Evolutionary conservation across 495 filamentous ascomycete genomes (phyloP).

Genomic region (Penicillium goetzii): DNA sequence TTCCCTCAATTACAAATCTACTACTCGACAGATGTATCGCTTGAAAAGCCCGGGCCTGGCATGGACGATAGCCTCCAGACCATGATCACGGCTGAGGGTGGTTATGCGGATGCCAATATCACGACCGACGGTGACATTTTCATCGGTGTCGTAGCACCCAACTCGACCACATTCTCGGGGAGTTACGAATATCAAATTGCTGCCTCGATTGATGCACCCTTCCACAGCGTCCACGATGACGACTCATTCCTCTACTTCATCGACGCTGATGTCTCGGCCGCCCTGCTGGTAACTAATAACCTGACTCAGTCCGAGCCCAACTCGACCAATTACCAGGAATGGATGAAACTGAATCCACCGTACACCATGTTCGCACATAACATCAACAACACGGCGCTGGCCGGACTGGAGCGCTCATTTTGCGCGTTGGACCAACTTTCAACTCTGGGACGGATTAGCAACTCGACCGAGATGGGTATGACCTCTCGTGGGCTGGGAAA

Average conservation of each 20-base stretch:
- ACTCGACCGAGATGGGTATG: constrained; percentile 63
- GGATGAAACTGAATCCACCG: constrained; percentile 63
- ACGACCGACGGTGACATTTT: constrained; percentile 64
- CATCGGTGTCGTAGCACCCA: constrained; percentile 72
- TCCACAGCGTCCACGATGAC: constrained; percentile 59
- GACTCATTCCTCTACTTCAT: constrained; percentile 65
- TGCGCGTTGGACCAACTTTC: constrained; percentile 70
- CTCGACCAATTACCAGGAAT: constrained; percentile 47
- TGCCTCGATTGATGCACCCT: constrained; percentile 76
- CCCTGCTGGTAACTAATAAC: constrained; percentile 76
- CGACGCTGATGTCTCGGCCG: constrained; percentile 77
- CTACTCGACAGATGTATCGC: constrained; percentile 66
- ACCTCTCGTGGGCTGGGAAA: constrained; percentile 64
- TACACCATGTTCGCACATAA: constrained; percentile 82
- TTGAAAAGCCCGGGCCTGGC: constrained; percentile 69
- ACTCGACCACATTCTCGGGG: constrained; percentile 58
- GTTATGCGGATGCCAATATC: constrained; percentile 54
- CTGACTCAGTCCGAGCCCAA: constrained; percentile 55
- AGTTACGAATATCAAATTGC: constrained; percentile 78
- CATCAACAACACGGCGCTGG: constrained; percentile 56
- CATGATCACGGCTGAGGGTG: constrained; percentile 52
- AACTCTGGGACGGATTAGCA: constrained; percentile 60
- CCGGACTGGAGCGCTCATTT: constrained; percentile 72
- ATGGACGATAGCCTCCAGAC: constrained; percentile 47
- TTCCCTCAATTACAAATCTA: constrained; percentile 76